A percentile compares a stretch with the other conserved stretches of the same genome.
These are phyloP conservation scores for Talaromyces thailandensis DNA, from an alignment of 495 filamentous ascomycete species.

Conservation along the genomic window DNA sequence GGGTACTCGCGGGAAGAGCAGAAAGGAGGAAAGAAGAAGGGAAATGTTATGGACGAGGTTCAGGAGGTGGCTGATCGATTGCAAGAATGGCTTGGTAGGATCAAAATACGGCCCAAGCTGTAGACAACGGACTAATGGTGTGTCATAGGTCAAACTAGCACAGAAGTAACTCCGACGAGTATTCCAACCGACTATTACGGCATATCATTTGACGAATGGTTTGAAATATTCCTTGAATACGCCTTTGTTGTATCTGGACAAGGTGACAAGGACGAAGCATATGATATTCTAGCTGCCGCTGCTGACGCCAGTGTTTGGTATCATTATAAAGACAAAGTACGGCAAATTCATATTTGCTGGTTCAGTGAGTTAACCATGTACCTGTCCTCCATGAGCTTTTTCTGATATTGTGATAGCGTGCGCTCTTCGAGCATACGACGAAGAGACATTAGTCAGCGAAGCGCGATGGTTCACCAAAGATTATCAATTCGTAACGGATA, in stretches of 20 bases:
- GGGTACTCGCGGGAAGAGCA: conserved; percentile 48
- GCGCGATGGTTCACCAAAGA: conserved; percentile 81
- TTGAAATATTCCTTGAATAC: conserved; percentile 85
- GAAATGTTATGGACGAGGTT: conserved; percentile 46
- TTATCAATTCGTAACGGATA: conserved; percentile 74
- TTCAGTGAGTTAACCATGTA: conserved; percentile 45
- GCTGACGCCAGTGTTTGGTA: conserved; percentile 73
- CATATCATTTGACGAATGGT: conserved; percentile 73
- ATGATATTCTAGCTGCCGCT: conserved; percentile 64
- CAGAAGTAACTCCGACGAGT: conserved; percentile 14
- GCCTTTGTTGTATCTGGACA: conserved; percentile 60
- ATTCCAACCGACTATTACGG: conserved; percentile 63
- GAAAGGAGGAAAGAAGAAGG: conserved; percentile 26
- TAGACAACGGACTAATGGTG: not conserved
- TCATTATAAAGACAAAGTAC: conserved; percentile 52
- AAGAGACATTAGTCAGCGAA: conserved; percentile 54
- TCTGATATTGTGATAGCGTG: conserved; percentile 48
- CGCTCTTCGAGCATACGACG: conserved; percentile 69
- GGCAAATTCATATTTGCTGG: conserved; percentile 72
- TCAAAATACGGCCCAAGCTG: not conserved
- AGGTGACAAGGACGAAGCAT: conserved; percentile 54
- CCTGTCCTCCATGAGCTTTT: not conserved
- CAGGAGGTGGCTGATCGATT: conserved; percentile 56
- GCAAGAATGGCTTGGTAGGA: conserved; percentile 46
- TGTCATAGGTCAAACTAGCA: not conserved